Evolutionary conservation across 257 asterid species (phyloP), one percentile per base, ranked within the genome.

Genomic region (Forsythia suspensa): DNA sequence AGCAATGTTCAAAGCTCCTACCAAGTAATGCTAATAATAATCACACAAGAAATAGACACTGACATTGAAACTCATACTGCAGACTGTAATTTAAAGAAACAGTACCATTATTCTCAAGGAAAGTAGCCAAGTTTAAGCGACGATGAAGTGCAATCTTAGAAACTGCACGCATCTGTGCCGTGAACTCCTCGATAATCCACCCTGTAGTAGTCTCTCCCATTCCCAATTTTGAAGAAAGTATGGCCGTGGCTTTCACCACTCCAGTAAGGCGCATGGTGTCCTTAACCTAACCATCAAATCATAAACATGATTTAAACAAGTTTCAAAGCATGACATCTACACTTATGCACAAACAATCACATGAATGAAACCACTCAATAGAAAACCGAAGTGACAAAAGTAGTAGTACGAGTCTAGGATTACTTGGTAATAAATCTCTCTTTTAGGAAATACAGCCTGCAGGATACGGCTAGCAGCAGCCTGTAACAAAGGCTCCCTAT

Each of bases 131-230:
- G 85, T 92, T 96, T 11, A 90, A 84, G 82, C 92, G 97, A 68
- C 99, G 99, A 77, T 92, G 97, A 77, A 96, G 83, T 9, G 97
- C 98, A 71, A 94, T 90, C 90, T 90, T 96, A 80, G 99, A 96
- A 88, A 96, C 98, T 48, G 97, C 97, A 71, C 95, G 97, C 99
- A 96, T 96, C 82, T 94, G 98, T 24, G 92, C 90, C 0, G 97
- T 96, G 75, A 96, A 96, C 89, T 90, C 97, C 88, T 94, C 97
- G 69, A 94, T 85, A 43, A 94, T 89, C 99, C 98, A 96, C 70
- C 92, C 95, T 61, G 96, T 81, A 51, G 97, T 84, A 75, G 84
- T 89, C 85, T 92, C 97, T 80, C 97, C 98, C 83, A 84, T 86
- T 43, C 97, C 98, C 83, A 96, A 86, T 84, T 88, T 94, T 16